Evolutionary conservation across 192 early-diverging fungal genomes (phyloP), one percentile per base, ranked within the genome.

Genomic region (Coemansia sp.): DNA sequence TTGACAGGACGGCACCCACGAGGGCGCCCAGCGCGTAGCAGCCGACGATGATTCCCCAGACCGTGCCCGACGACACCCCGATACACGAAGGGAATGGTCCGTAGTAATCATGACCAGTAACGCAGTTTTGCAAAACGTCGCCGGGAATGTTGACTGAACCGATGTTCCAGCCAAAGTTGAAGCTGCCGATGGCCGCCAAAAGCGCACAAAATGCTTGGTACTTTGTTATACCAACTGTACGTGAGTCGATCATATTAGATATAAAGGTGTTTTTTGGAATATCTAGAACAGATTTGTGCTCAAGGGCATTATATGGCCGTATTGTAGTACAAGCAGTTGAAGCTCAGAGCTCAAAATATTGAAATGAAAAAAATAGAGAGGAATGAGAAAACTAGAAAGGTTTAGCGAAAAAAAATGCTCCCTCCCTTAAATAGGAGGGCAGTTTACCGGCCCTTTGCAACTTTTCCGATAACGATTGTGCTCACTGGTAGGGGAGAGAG

Each of bases 21-120:
- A 88, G 69, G 32, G 86, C 88, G 40, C 87, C 88, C 31, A 83
- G 58, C 11, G 83, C 79, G 51, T 71, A 83, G 65, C 81, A 76
- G 53, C 82, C 84, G 51, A 79, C 82, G 11, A 81, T 77, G 30
- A 81, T 61, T 23, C 84, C 84, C 84, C 84, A 79, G 32, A 69
- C 67, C 34, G 53, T 64, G 32, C 69, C 65, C 11, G 81, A 69
- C 30, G 67, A 66, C 12, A 76, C 58, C 41, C 58, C 69, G 15
- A 80, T 60, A 34, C 66, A 79, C 1, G 70, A 73, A 3, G 76
- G 76, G 36, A 79, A 79, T 15, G 58, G 70, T 0, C 76, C 76
- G 21, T 73, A 79, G 62, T 69, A 73, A 41, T 73, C 64, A 54
- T 40, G 76, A 3, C 76, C 76, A 2, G 62, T 40, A 9, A 79